Evolutionary conservation across 768 basidiomycete genomes (phyloP).

Genomic region (Lepiota brunneoincarnata): DNA sequence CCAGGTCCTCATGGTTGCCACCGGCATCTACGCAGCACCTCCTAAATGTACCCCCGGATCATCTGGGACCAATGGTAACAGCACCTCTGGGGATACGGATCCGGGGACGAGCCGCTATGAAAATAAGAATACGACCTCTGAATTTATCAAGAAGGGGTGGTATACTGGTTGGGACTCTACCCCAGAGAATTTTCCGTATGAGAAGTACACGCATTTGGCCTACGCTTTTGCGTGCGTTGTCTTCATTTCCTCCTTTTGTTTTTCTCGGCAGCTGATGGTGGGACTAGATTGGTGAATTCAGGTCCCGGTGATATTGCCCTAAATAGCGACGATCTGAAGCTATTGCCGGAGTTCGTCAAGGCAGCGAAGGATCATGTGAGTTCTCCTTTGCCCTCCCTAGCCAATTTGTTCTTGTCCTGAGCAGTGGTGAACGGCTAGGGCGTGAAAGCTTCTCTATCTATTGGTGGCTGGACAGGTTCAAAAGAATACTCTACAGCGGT

Average conservation of each 20-base stretch:
- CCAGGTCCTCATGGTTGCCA: no score
- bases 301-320: slow-evolving; percentile 27
- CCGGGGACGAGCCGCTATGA: no score
- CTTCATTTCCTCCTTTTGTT: neutral
- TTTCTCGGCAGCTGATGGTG: neutral
- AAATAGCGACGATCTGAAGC: slow-evolving; percentile 34
- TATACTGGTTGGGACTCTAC: slow-evolving; percentile 50
- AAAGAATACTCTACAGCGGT: slow-evolving; percentile 58
- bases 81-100: no score
- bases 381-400: neutral
- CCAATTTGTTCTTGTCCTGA: neutral
- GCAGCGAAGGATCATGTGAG: slow-evolving; percentile 37
- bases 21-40: no score
- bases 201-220: slow-evolving; percentile 47
- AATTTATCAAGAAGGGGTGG: slow-evolving; percentile 48
- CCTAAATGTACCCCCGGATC: no score
- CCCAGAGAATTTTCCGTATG: slow-evolving; percentile 48
- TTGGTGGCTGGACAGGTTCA: slow-evolving; percentile 72
- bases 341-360: slow-evolving; percentile 53
- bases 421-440: slow-evolving; percentile 27
- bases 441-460: slow-evolving; percentile 53
- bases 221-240: slow-evolving; percentile 46
- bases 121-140: no score
- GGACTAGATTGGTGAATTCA: slow-evolving; percentile 25
- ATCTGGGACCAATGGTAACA: no score